Evolutionary conservation across 306 rosid species (phyloP).

Genomic region (Cotoneaster glaucophyllus): DNA sequence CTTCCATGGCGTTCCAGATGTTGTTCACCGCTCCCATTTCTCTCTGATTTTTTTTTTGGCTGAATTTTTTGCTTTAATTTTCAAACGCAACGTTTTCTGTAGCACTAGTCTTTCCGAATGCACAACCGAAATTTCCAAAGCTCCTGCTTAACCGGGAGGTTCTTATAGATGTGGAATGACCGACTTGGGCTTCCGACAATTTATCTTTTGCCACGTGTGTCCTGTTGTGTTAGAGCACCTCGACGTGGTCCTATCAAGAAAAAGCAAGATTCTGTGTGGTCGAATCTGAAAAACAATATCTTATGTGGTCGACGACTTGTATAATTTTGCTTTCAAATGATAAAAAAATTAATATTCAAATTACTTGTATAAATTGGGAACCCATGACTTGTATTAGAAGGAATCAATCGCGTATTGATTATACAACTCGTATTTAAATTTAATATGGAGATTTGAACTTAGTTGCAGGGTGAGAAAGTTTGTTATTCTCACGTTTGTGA

Average conservation of each 20-base stretch:
- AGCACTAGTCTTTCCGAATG: too few relatives aligned
- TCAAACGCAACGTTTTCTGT: constrained; percentile 4
- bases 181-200: not conserved
- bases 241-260: not conserved
- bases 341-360: too few relatives aligned
- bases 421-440: too few relatives aligned
- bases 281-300: too few relatives aligned
- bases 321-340: not conserved
- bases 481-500: too few relatives aligned
- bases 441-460: too few relatives aligned
- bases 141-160: not conserved
- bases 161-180: not conserved
- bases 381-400: too few relatives aligned
- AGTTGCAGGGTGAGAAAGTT: too few relatives aligned
- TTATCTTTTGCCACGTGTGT: not conserved
- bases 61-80: not conserved
- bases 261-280: not conserved
- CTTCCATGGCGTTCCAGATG: constrained; percentile 57
- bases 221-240: not conserved
- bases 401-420: too few relatives aligned
- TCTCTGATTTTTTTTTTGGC: not conserved
- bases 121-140: not conserved
- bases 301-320: not conserved
- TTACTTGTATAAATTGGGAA: too few relatives aligned
- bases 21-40: constrained; percentile 46